A percentile compares a stretch with the other conserved stretches of the same genome.
These are phyloP conservation scores for Sphenostylis stenocarpa DNA, from an alignment of 306 rosid genomes.

Conservation along the genomic window DNA sequence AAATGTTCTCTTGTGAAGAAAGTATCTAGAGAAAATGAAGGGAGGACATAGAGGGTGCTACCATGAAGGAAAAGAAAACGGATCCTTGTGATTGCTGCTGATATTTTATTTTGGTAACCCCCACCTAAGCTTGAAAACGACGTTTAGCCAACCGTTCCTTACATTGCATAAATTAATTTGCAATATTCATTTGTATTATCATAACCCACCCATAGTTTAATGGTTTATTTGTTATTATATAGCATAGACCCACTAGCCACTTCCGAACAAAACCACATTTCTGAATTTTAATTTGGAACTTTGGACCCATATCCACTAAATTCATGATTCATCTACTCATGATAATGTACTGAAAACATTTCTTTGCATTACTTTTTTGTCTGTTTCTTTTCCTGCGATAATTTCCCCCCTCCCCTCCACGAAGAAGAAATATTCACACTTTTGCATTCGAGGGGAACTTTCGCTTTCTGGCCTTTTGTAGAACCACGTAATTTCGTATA, in stretches of 20 bases:
- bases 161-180: slow-evolving; percentile 31
- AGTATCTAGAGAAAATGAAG: not conserved
- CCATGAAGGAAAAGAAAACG: slow-evolving; percentile 29
- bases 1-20: not conserved
- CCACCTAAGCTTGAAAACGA: slow-evolving; percentile 77
- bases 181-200: slow-evolving; percentile 25
- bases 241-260: slow-evolving; percentile 63
- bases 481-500: slow-evolving; percentile 52
- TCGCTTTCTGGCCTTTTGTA: slow-evolving; percentile 63
- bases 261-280: slow-evolving; percentile 54
- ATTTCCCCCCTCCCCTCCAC: slow-evolving; percentile 9
- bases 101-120: slow-evolving; percentile 55
- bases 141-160: slow-evolving; percentile 69
- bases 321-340: slow-evolving; percentile 50
- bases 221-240: slow-evolving; percentile 42
- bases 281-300: slow-evolving; percentile 40
- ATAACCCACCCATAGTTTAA: slow-evolving; percentile 28
- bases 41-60: slow-evolving; percentile 21
- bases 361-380: slow-evolving; percentile 34
- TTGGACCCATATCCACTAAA: slow-evolving; percentile 49
- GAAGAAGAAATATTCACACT: slow-evolving; percentile 32
- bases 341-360: slow-evolving; percentile 41
- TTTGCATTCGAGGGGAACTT: slow-evolving; percentile 49
- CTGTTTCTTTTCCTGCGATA: slow-evolving; percentile 30
- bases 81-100: slow-evolving; percentile 45